phyloP scores from a whole-genome alignment of 768 basidiomycete genomes.

The Suillus hirtellus region DNA sequence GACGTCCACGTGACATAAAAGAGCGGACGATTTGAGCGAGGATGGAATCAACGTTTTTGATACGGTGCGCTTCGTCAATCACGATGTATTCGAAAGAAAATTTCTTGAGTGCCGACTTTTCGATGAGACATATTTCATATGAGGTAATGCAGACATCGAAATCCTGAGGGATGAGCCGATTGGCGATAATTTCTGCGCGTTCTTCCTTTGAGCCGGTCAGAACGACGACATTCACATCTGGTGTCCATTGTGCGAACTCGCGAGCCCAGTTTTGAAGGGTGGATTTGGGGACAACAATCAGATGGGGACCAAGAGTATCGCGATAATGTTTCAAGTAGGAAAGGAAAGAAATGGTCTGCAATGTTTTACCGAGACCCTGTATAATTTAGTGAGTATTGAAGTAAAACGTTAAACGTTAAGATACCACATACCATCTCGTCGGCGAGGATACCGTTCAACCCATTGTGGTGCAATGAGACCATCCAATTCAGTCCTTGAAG shows the following conservation, averaged over 20 bases:
- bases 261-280: constrained; percentile 97
- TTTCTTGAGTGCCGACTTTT: constrained; percentile 89
- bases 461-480: constrained; percentile 94
- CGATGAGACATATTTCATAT: constrained; percentile 96
- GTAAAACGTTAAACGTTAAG: not conserved
- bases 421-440: constrained; percentile 80
- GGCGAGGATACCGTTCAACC: constrained; percentile 94
- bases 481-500: constrained; percentile 97
- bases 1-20: constrained; percentile 83
- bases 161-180: constrained; percentile 77
- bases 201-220: constrained; percentile 91
- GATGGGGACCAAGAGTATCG: constrained; percentile 77
- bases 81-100: constrained; percentile 97
- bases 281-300: constrained; percentile 98
- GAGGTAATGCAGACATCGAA: constrained; percentile 96
- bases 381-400: constrained; percentile 11
- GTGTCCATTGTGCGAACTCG: constrained; percentile 90
- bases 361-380: constrained; percentile 95
- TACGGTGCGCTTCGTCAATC: constrained; percentile 98
- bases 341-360: constrained; percentile 97
- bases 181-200: constrained; percentile 76
- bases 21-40: constrained; percentile 91
- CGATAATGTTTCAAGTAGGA: constrained; percentile 89
- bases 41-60: constrained; percentile 98
- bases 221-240: constrained; percentile 79